These are phyloP conservation scores for Suillus lakei DNA, from an alignment of 768 basidiomycete species.

Conservation along the genomic window DNA sequence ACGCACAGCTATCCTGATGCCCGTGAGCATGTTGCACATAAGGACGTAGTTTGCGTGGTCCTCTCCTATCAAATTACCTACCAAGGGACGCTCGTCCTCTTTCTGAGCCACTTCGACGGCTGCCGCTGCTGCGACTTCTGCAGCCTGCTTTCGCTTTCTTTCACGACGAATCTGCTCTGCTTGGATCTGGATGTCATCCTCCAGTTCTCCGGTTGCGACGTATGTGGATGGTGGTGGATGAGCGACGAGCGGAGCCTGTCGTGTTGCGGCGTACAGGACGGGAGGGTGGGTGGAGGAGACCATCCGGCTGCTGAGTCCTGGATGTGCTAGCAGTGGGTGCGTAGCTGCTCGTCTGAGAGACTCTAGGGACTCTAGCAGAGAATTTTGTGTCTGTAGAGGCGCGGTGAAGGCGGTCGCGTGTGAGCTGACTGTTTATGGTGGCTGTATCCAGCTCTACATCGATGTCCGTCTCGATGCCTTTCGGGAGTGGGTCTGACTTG, in stretches of 20 bases:
- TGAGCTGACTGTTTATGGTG: conserved; percentile 26
- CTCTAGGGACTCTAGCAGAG: conserved; percentile 29
- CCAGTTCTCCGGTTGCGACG: conserved; percentile 45
- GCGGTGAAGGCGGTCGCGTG: conserved; percentile 42
- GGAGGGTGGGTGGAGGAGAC: conserved; percentile 57
- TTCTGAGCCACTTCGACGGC: conserved; percentile 21
- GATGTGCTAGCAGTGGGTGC: conserved; percentile 28
- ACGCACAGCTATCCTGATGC: conserved; percentile 91
- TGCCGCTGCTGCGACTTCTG: conserved; percentile 64
- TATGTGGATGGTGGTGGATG: conserved; percentile 39
- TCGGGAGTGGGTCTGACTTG: conserved; percentile 25
- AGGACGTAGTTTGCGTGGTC: conserved; percentile 98
- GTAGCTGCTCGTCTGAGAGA: conserved; percentile 20
- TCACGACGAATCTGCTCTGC: conserved; percentile 87
- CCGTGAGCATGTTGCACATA: conserved; percentile 99
- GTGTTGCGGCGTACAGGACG: conserved; percentile 71
- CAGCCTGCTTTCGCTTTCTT: conserved; percentile 74
- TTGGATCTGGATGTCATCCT: conserved; percentile 79
- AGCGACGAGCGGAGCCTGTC: conserved; percentile 55
- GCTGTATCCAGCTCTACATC: conserved; percentile 26
- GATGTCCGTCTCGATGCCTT: conserved; percentile 35
- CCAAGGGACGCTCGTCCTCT: conserved; percentile 65
- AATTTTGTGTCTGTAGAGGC: conserved; percentile 57
- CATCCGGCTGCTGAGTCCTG: conserved; percentile 41
- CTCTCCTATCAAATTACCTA: conserved; percentile 97